phyloP scores from a whole-genome alignment of 148 eudicot genomes.

The Camellia granthamiana region DNA sequence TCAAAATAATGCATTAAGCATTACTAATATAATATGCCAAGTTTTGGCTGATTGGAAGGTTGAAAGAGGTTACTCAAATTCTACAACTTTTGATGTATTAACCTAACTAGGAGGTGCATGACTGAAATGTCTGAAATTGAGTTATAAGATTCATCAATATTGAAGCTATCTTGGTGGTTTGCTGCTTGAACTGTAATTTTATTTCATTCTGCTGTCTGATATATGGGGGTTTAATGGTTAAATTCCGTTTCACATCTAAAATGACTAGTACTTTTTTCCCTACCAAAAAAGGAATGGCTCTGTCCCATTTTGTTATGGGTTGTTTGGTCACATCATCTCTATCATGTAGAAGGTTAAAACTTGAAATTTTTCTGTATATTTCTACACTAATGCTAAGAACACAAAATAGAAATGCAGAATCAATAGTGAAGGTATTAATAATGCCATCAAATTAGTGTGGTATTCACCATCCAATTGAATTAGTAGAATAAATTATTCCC shows the following conservation, averaged over 20 bases:
- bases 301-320: neutral
- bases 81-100: neutral
- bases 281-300: neutral
- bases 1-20: no score
- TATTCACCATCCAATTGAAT: no score
- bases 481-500: no score
- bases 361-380: neutral
- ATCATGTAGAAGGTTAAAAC: neutral
- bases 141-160: neutral
- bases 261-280: neutral
- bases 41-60: neutral
- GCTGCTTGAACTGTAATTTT: neutral
- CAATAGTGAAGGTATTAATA: no score
- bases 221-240: neutral
- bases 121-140: no score
- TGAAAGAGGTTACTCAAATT: no score
- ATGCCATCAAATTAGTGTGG: no score
- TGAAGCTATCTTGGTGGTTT: neutral
- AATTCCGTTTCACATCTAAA: neutral
- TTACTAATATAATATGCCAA: neutral
- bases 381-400: no score
- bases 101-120: no score
- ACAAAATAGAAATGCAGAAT: no score
- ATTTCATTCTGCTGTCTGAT: neutral
- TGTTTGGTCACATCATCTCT: neutral